Conservation (phyloP, 2,329 filamentous ascomycete species). For the Hymenoscyphus linearis region DNA sequence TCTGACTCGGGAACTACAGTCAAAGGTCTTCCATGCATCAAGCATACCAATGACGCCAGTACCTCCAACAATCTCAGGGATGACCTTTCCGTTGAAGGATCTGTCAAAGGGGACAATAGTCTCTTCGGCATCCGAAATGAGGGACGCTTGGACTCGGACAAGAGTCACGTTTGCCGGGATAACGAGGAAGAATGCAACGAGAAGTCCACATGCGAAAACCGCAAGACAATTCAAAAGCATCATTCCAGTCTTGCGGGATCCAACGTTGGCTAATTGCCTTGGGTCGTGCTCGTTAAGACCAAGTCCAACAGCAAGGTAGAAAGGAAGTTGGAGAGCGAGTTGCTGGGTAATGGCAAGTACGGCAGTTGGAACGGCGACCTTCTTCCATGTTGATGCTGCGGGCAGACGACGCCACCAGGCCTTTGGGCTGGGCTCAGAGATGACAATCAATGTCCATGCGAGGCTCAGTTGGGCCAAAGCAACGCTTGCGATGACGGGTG, state of each 20-base stretch:
- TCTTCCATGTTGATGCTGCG: slow-evolving; percentile 57
- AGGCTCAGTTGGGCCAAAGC: slow-evolving; percentile 63
- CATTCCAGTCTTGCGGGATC: slow-evolving; percentile 35
- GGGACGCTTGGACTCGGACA: slow-evolving; percentile 78
- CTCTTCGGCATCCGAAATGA: slow-evolving; percentile 75
- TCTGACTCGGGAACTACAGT: slow-evolving; percentile 64
- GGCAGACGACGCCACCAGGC: slow-evolving; percentile 62
- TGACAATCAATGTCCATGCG: slow-evolving; percentile 81
- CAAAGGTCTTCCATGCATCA: slow-evolving; percentile 77
- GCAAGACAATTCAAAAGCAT: slow-evolving; percentile 40
- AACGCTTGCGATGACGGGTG: slow-evolving; percentile 53
- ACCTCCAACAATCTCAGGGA: slow-evolving; percentile 68
- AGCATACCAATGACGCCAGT: slow-evolving; percentile 64
- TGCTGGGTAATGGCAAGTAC: slow-evolving; percentile 55
- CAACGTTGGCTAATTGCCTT: slow-evolving; percentile 19
- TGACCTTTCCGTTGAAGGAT: slow-evolving; percentile 71
- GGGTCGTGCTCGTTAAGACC: slow-evolving; percentile 12
- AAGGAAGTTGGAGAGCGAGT: slow-evolving; percentile 43
- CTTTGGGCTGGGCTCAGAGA: slow-evolving; percentile 60
- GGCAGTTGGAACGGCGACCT: slow-evolving; percentile 63
- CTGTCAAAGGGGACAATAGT: slow-evolving; percentile 88
- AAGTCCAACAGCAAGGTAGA: slow-evolving; percentile 42
- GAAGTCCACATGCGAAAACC: slow-evolving; percentile 42
- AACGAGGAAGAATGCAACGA: slow-evolving; percentile 56
- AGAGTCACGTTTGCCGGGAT: slow-evolving; percentile 74